Conservation (phyloP, 2,329 filamentous ascomycete species). For the Monosporascus ibericus region DNA sequence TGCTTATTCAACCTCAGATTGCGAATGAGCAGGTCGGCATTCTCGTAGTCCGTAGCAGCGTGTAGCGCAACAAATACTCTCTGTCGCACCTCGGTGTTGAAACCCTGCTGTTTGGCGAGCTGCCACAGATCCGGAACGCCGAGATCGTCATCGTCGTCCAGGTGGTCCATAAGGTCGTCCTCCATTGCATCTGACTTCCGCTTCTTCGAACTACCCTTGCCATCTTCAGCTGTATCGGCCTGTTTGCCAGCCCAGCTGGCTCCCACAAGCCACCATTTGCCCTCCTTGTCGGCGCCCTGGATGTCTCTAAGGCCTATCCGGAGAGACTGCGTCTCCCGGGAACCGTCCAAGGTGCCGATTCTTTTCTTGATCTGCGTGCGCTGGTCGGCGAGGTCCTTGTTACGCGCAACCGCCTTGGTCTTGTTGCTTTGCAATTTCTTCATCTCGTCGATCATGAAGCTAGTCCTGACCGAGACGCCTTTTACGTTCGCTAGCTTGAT, state of each 20-base stretch:
- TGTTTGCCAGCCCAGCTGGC: constrained; percentile 68
- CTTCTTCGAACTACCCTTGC: not conserved
- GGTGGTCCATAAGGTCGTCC: constrained; percentile 17
- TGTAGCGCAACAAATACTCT: constrained; percentile 93
- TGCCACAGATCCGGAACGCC: constrained; percentile 63
- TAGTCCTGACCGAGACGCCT: constrained; percentile 78
- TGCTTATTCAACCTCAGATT: constrained; percentile 82
- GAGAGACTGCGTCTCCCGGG: constrained; percentile 61
- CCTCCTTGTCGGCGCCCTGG: constrained; percentile 73
- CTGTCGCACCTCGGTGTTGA: constrained; percentile 80
- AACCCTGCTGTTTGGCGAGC: constrained; percentile 73
- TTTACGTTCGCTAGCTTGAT: constrained; percentile 68
- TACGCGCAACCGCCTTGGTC: constrained; percentile 66
- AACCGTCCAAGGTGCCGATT: constrained; percentile 65
- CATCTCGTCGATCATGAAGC: constrained; percentile 97
- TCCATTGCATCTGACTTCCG: constrained; percentile 27
- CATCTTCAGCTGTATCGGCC: constrained; percentile 21
- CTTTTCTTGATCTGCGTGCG: constrained; percentile 84
- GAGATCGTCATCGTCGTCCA: constrained; percentile 34
- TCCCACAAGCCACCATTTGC: constrained; percentile 98
- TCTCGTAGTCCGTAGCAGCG: constrained; percentile 75
- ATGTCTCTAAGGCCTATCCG: constrained; percentile 79
- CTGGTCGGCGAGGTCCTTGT: constrained; percentile 72
- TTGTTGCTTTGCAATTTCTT: constrained; percentile 93
- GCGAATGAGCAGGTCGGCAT: constrained; percentile 71